Evolutionary conservation across 352 stramenopile species (phyloP).

Genomic region (Globisporangium takayamanum): DNA sequence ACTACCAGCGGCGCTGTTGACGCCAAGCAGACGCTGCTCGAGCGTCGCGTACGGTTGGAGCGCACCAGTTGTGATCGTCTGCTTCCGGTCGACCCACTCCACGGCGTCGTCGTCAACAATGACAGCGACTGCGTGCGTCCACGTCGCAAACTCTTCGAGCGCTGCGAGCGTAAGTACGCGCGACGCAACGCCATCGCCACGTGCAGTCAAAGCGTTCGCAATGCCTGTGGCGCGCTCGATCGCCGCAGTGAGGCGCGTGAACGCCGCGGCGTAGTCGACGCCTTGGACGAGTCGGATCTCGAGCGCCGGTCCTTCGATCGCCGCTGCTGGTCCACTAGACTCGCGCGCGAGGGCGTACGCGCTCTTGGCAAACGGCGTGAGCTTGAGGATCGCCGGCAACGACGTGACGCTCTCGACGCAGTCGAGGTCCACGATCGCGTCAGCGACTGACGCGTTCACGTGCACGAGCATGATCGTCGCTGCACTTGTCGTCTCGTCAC

Average conservation of each 20-base stretch:
- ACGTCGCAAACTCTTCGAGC: slow-evolving; percentile 56
- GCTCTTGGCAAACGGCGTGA: slow-evolving; percentile 67
- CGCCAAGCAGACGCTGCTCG: slow-evolving; percentile 29
- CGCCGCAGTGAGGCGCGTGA: slow-evolving; percentile 21
- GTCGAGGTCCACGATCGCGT: slow-evolving; percentile 35
- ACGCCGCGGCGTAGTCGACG: slow-evolving; percentile 17
- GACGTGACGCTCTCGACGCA: slow-evolving; percentile 48
- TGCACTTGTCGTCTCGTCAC: slow-evolving; percentile 11
- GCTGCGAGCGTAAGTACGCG: slow-evolving; percentile 32
- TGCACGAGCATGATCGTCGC: slow-evolving; percentile 56
- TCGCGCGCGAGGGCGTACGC: slow-evolving; percentile 28
- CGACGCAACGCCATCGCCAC: slow-evolving; percentile 13
- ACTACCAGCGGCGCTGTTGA: slow-evolving; percentile 4
- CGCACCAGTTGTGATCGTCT: slow-evolving; percentile 33
- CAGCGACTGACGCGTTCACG: slow-evolving; percentile 30
- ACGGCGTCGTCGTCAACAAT: slow-evolving; percentile 51
- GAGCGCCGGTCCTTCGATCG: slow-evolving; percentile 28
- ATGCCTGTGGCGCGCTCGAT: slow-evolving; percentile 37
- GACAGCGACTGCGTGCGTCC: slow-evolving; percentile 38
- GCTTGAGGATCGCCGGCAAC: slow-evolving; percentile 59
- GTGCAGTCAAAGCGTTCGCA: slow-evolving; percentile 34
- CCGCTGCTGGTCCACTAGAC: slow-evolving; percentile 4
- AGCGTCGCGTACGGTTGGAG: slow-evolving; percentile 23
- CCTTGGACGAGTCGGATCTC: slow-evolving; percentile 44
- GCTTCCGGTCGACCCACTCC: slow-evolving; percentile 66